Base-by-base conservation (phyloP, 108 stramenopile genomes). In the Skeletonema grethae region DNA sequence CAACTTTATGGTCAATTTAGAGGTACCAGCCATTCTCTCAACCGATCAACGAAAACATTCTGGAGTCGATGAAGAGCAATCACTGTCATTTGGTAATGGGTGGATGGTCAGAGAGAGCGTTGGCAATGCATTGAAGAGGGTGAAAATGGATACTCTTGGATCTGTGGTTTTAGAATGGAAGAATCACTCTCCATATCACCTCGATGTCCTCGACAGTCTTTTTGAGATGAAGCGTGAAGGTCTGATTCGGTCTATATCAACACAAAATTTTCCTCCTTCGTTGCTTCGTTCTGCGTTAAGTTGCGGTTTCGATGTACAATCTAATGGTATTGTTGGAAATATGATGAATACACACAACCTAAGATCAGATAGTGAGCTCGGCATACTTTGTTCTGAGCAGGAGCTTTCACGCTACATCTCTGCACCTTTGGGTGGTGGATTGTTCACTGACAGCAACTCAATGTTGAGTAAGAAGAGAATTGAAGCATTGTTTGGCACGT, bases 141-240 rank as follows among this genome's bases (percentile, higher is more conserved):
- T 62, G 18, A 71, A 74, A 58, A 35, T 60, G 16, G 82, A 77
- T 11, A 65, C 77, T 39, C 35, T 82, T n/a, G 77, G 79, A 59
- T 61, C 73, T 2, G 72, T 82, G 16, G 53, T 53, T 18, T 65
- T 82, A 46, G 67, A 79, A 43, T 79, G 72, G 78, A 58, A 73
- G 77, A 64, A 13, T 30, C 55, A 61, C 29, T 82, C 83, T 30
- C 83, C 84, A 10, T 88, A 86, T 65, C 69, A 81, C 77, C 38
- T 90, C 67, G 92, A 93, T 69, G 73, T 81, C 3, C 73, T 93
- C 34, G 84, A 90, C 64, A 57, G 55, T 50, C 67, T 88, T 4
- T 60, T 61, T 34, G 89, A 93, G 25, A 70, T 90, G 83, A 84
- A 89, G 71, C 77, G 82, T 2, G 89, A 93, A 58, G 92, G 92